Evolutionary conservation across 768 basidiomycete genomes (phyloP).

Genomic region (Leccinellum rugosiceps): DNA sequence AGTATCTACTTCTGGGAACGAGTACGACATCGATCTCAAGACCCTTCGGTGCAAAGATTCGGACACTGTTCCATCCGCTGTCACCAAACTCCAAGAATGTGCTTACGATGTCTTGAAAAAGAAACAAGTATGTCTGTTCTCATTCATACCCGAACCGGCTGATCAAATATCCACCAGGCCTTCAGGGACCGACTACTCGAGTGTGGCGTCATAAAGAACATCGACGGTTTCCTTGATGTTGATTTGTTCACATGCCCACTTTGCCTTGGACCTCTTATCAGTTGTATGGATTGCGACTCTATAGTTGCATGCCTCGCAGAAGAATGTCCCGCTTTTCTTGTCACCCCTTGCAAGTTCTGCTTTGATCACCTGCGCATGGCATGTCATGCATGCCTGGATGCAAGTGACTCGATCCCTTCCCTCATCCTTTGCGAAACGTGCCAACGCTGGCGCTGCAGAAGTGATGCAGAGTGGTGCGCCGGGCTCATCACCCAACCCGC

Average conservation of each 20-base stretch:
- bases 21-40: slow-evolving; percentile 11
- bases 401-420: background rate
- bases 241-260: slow-evolving; percentile 16
- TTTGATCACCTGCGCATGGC: background rate
- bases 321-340: background rate
- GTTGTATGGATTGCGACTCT: slow-evolving; percentile 11
- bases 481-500: slow-evolving; percentile 10
- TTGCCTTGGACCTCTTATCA: background rate
- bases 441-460: slow-evolving; percentile 8
- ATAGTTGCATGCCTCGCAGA: background rate
- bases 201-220: background rate
- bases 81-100: slow-evolving; percentile 9
- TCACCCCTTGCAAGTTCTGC: slow-evolving; percentile 2
- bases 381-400: slow-evolving; percentile 5
- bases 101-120: slow-evolving; percentile 5
- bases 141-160: background rate
- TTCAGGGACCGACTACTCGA: slow-evolving; percentile 9
- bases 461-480: slow-evolving; percentile 15
- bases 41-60: background rate
- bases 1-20: background rate
- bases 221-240: background rate
- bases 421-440: slow-evolving; percentile 9
- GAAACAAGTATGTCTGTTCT: background rate
- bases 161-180: slow-evolving; percentile 3
- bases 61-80: background rate